These are phyloP conservation scores for Halophytophthora batemanensis DNA, from an alignment of 352 stramenopile species.

Conservation along the genomic window DNA sequence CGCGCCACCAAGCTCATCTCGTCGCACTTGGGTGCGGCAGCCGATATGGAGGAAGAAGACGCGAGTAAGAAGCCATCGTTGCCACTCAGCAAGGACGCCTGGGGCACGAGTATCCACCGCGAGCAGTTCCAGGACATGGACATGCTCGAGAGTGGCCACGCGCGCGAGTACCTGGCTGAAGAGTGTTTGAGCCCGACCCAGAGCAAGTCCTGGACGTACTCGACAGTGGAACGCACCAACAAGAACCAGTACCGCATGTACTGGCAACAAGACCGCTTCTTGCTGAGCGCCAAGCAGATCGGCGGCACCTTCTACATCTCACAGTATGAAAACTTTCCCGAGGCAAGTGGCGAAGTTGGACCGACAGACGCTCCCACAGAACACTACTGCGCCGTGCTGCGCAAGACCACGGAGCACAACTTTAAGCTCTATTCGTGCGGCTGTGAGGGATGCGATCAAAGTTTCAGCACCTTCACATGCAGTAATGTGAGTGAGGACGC, in stretches of 20 bases:
- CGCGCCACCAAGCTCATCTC: constrained; percentile 63
- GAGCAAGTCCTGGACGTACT: constrained; percentile 80
- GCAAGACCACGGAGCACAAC: constrained; percentile 70
- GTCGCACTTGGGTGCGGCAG: constrained; percentile 12
- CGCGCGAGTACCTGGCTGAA: constrained; percentile 79
- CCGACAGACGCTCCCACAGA: constrained; percentile 33
- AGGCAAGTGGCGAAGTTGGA: constrained; percentile 28
- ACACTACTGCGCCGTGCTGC: constrained; percentile 80
- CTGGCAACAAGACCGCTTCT: constrained; percentile 84
- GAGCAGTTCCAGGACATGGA: constrained; percentile 85
- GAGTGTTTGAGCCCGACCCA: constrained; percentile 77
- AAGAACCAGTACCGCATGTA: constrained; percentile 89
- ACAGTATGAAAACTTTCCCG: constrained; percentile 87
- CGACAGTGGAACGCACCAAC: constrained; percentile 72
- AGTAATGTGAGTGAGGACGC: constrained; percentile 65
- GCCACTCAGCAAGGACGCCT: constrained; percentile 26
- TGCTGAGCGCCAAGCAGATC: constrained; percentile 82
- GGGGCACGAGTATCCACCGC: constrained; percentile 60
- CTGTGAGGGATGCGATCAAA: constrained; percentile 85
- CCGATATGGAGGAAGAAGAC: constrained; percentile 19
- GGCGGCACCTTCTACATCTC: constrained; percentile 87
- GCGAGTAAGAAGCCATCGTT: constrained; percentile 13
- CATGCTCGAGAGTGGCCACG: constrained; percentile 79
- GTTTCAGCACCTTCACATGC: constrained; percentile 82
- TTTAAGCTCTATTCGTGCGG: constrained; percentile 87